phyloP scores from a whole-genome alignment of 202 grass and related monocot species.

The Brachypodium distachyon region DNA sequence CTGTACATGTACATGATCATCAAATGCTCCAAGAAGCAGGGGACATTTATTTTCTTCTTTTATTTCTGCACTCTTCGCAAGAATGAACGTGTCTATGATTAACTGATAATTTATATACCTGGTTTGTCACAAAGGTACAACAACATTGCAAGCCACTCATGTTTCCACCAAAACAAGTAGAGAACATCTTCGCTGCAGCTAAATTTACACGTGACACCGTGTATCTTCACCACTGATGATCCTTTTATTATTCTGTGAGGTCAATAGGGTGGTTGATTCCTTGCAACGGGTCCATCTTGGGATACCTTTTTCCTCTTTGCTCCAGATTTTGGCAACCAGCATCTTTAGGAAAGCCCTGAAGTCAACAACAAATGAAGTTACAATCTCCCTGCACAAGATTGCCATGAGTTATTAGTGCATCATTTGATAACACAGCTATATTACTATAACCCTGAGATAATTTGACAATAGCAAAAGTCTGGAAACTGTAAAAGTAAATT shows the following conservation, averaged over 20 bases:
- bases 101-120: conserved; percentile 33
- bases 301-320: conserved; percentile 42
- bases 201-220: conserved; percentile 46
- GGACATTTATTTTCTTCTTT: conserved; percentile 12
- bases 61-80: conserved; percentile 29
- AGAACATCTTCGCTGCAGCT: background rate
- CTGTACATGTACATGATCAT: background rate
- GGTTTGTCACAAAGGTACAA: conserved; percentile 7
- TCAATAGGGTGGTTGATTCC: conserved; percentile 56
- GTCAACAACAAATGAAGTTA: conserved; percentile 83
- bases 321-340: conserved; percentile 62
- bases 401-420: conserved; percentile 10
- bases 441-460: background rate
- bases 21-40: background rate
- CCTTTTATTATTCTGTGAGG: conserved; percentile 55
- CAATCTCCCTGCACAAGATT: conserved; percentile 77
- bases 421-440: background rate
- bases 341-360: conserved; percentile 88
- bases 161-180: background rate
- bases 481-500: background rate
- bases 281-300: conserved; percentile 64
- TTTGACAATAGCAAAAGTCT: conserved; percentile 8
- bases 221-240: conserved; percentile 44
- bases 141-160: background rate
- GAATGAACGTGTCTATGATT: conserved; percentile 33